Evolutionary conservation across 176 grass and related monocot genomes (phyloP).

Genomic region (Puccinellia tenuiflora): DNA sequence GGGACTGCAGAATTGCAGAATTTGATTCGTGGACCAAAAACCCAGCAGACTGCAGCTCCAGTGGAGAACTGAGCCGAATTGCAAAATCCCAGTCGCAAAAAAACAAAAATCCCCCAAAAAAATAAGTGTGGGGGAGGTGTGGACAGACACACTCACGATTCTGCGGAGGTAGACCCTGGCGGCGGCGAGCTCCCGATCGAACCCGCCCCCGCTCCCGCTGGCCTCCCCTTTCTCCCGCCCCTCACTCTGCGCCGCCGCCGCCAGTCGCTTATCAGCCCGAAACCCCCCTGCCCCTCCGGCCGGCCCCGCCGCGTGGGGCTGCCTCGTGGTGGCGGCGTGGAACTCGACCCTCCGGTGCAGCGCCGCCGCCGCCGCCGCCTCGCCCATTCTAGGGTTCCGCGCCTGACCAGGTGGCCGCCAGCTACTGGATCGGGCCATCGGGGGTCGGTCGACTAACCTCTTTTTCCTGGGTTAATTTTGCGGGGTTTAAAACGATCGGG

Average conservation of each 20-base stretch:
- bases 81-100: too few relatives aligned
- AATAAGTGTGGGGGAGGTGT: not conserved
- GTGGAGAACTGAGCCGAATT: not conserved
- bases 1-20: not conserved
- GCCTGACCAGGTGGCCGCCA: not conserved
- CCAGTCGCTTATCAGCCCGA: not conserved
- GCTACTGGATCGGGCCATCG: not conserved
- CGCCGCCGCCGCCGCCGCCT: not conserved
- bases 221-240: conserved; percentile 31
- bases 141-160: conserved; percentile 57
- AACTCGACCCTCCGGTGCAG: conserved; percentile 65
- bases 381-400: conserved; percentile 27
- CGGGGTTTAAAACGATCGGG: conserved; percentile 7
- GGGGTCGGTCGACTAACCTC: not conserved
- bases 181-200: conserved; percentile 63
- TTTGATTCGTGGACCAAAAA: not conserved
- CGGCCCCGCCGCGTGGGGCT: not conserved
- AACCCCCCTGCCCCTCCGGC: conserved; percentile 13
- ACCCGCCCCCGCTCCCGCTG: conserved; percentile 33
- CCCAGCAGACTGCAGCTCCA: not conserved
- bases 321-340: conserved; percentile 25
- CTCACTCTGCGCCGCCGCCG: not conserved
- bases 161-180: conserved; percentile 60
- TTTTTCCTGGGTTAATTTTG: not conserved
- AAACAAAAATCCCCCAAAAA: not conserved